phyloP scores from a whole-genome alignment of 1,284 basidiomycete genomes.

The Sanghuangporus sanghuang region DNA sequence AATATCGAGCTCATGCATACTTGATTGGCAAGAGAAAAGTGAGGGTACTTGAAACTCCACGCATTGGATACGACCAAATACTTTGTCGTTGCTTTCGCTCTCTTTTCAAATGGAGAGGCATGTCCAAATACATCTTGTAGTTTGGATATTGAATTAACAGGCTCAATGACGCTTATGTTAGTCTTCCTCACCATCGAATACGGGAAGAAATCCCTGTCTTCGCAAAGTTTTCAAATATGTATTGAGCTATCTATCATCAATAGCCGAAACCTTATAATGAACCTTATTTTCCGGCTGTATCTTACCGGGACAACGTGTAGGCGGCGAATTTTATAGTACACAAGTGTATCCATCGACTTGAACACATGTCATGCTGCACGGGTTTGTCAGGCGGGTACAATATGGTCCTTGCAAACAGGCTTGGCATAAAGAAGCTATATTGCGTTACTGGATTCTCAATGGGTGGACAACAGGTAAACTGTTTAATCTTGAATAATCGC shows the following conservation, averaged over 20 bases:
- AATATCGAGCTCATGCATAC: conserved; percentile 17
- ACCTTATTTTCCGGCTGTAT: conserved; percentile 36
- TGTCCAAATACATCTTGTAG: neutral
- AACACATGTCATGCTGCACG: neutral
- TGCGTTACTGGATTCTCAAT: conserved; percentile 57
- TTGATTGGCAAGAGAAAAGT: conserved; percentile 16
- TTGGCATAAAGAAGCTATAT: conserved; percentile 44
- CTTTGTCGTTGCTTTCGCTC: conserved; percentile 26
- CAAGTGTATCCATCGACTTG: neutral
- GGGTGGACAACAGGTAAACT: conserved; percentile 50
- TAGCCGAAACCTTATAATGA: conserved; percentile 37
- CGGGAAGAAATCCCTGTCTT: no score
- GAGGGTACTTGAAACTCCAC: conserved; percentile 5
- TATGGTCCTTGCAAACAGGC: conserved; percentile 46
- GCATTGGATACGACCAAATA: conserved; percentile 27
- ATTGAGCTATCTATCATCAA: neutral
- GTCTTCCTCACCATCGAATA: no score
- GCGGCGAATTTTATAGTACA: neutral
- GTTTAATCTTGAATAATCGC: neutral
- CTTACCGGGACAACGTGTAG: conserved; percentile 56
- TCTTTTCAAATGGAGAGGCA: conserved; percentile 29
- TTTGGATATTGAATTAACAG: no score
- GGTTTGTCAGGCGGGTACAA: conserved; percentile 43
- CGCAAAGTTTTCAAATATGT: no score
- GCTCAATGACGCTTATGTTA: no score